phyloP scores from a whole-genome alignment of 768 basidiomycete genomes.

The Tricholoma sp. region DNA sequence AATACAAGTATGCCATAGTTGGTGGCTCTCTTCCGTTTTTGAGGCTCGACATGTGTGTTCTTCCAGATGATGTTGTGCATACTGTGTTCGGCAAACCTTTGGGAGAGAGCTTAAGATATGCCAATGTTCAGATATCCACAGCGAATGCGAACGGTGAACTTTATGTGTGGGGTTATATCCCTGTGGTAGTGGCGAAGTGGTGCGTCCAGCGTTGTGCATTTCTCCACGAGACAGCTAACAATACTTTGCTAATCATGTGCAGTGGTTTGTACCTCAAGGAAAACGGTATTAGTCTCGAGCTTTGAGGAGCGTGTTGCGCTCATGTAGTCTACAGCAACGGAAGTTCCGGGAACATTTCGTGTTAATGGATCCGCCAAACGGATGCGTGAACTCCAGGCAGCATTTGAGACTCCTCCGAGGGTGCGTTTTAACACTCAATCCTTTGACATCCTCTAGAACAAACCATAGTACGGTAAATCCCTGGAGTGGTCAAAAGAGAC shows the following conservation, averaged over 20 bases:
- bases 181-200: constrained; percentile 98
- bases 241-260: background rate
- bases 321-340: constrained; percentile 55
- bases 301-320: constrained; percentile 1
- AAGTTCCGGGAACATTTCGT: constrained; percentile 90
- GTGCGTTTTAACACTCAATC: constrained; percentile 35
- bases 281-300: constrained; percentile 50
- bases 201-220: constrained; percentile 33
- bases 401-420: constrained; percentile 85
- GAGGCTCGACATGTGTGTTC: background rate
- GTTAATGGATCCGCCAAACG: constrained; percentile 93
- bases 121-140: constrained; percentile 92
- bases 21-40: background rate
- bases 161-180: constrained; percentile 92
- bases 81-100: constrained; percentile 83
- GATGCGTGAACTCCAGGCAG: constrained; percentile 90
- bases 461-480: constrained; percentile 80
- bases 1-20: constrained; percentile 32
- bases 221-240: constrained; percentile 4
- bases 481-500: constrained; percentile 84
- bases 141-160: constrained; percentile 77
- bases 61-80: constrained; percentile 1
- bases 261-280: constrained; percentile 95
- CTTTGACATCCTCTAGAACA: constrained; percentile 1
- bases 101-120: constrained; percentile 77